Conservation (phyloP, 2,329 filamentous ascomycete species). For the Penicillium sp. region DNA sequence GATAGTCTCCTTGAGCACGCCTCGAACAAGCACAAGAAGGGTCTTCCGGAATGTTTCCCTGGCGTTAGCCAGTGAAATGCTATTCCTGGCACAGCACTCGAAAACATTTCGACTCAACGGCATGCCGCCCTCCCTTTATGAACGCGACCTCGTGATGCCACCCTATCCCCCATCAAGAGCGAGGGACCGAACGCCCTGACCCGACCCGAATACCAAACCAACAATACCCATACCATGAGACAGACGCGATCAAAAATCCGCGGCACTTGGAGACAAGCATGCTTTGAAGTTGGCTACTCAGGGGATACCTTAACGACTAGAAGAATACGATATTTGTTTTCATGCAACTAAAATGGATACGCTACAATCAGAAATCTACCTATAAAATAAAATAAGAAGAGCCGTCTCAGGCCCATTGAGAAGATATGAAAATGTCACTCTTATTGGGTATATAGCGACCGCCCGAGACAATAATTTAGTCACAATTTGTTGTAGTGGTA, state of each 20-base stretch:
- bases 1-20: constrained; percentile 68
- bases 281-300: background rate
- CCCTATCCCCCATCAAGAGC: background rate
- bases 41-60: constrained; percentile 72
- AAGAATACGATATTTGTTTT: too few species aligned
- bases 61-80: constrained; percentile 11
- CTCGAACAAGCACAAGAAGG: constrained; percentile 76
- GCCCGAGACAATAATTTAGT: background rate
- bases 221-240: background rate
- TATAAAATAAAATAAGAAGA: too few species aligned
- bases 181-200: too few species aligned
- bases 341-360: too few species aligned
- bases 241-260: background rate
- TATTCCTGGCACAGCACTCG: background rate
- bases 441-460: too few species aligned
- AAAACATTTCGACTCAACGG: too few species aligned
- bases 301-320: background rate
- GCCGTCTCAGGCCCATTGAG: too few species aligned
- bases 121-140: background rate
- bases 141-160: too few species aligned
- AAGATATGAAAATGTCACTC: too few species aligned
- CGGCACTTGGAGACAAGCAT: background rate
- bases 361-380: too few species aligned
- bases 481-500: background rate
- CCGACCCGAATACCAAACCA: background rate